Percentiles rank a stretch among this genome's conserved stretches.
phyloP scores from a whole-genome alignment of 2,329 filamentous ascomycete genomes.

The Bipolaris bicolor region DNA sequence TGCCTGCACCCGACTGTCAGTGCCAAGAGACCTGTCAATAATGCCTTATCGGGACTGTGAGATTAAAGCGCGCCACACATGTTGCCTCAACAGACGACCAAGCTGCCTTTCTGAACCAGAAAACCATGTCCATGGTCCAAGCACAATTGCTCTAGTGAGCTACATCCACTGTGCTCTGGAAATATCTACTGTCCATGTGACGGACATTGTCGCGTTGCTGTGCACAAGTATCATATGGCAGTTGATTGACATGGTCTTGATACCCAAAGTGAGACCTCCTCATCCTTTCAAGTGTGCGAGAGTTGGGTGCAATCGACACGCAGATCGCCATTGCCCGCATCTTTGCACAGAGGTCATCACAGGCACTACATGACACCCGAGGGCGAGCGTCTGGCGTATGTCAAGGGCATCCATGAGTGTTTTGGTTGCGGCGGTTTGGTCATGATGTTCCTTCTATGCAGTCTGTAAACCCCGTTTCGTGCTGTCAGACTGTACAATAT shows the following conservation, averaged over 20 bases:
- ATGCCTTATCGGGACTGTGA: slow-evolving; percentile 11
- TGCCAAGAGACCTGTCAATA: slow-evolving; percentile 9
- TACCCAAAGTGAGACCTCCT: not conserved
- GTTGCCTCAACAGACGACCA: not conserved
- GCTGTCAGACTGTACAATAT: slow-evolving; percentile 33
- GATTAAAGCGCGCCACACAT: slow-evolving; percentile 7
- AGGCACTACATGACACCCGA: not conserved
- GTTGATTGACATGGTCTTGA: not conserved
- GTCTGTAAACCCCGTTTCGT: slow-evolving; percentile 19
- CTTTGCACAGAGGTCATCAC: not conserved
- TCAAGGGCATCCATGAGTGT: not conserved
- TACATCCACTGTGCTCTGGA: too few species aligned
- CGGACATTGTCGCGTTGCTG: not conserved
- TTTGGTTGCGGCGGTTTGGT: slow-evolving; percentile 1
- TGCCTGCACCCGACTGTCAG: not conserved
- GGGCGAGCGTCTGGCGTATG: not conserved
- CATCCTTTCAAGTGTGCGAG: too few species aligned
- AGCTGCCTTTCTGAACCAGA: not conserved
- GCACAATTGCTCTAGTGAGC: not conserved
- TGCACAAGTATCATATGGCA: not conserved
- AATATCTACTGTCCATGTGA: too few species aligned
- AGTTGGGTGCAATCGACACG: not conserved
- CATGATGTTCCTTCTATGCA: slow-evolving; percentile 3
- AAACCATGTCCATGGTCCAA: not conserved
- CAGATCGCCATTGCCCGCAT: not conserved